phyloP scores from a whole-genome alignment of 1,284 basidiomycete species.

The Lentinula novae-zelandiae region DNA sequence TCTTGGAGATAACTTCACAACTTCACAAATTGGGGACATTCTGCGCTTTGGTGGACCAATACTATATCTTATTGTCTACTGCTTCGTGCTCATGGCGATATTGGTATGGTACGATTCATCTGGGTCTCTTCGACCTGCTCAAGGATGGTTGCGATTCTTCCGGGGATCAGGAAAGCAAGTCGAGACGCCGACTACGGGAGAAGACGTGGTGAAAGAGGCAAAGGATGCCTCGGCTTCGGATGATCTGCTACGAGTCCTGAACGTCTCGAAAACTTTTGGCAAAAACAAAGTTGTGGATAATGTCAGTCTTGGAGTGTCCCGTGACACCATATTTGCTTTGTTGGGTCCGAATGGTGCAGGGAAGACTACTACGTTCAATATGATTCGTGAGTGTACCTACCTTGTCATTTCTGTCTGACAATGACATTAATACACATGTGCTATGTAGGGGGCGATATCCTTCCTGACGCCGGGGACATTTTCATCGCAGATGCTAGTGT shows the following conservation, averaged over 20 bases:
- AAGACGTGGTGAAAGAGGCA: constrained; percentile 56
- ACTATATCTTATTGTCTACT: constrained; percentile 62
- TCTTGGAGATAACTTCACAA: constrained; percentile 48
- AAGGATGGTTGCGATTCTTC: background rate
- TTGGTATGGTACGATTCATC: constrained; percentile 59
- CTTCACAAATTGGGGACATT: constrained; percentile 49
- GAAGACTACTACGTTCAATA: constrained; percentile 77
- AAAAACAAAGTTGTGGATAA: constrained; percentile 65
- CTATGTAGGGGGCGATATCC: constrained; percentile 52
- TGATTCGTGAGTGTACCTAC: constrained; percentile 52
- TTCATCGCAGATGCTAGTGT: constrained; percentile 63
- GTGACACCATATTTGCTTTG: constrained; percentile 66
- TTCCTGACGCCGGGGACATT: constrained; percentile 64
- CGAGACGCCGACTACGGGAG: constrained; percentile 12
- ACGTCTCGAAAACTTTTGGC: constrained; percentile 63
- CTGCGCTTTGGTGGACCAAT: constrained; percentile 72
- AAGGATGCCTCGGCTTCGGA: constrained; percentile 41
- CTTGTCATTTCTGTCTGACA: background rate
- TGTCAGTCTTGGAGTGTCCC: constrained; percentile 65
- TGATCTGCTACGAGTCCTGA: constrained; percentile 62
- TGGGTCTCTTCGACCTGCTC: constrained; percentile 40
- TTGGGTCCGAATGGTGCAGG: constrained; percentile 78
- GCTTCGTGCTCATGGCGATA: constrained; percentile 47
- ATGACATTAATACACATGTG: no score
- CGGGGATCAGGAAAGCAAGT: constrained; percentile 15